These are phyloP conservation scores for Ophiocordyceps camponoti-leonardi DNA, from an alignment of 2,329 filamentous ascomycete species.

Conservation along the genomic window DNA sequence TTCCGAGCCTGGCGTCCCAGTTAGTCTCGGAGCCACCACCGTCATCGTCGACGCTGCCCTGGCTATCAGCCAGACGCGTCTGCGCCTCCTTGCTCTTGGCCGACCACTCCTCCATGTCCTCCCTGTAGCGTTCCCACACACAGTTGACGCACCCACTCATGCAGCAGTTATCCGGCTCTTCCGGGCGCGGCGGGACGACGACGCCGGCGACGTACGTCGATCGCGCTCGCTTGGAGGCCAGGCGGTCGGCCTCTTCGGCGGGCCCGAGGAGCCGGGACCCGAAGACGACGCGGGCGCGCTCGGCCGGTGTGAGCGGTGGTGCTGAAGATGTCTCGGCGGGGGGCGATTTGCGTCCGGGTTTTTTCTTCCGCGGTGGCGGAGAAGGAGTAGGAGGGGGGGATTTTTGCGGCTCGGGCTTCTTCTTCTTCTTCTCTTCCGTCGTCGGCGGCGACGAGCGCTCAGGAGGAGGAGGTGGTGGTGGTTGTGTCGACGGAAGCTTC, in stretches of 20 bases:
- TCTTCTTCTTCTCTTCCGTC: constrained; percentile 1
- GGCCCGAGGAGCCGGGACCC: constrained; percentile 64
- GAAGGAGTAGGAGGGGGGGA: neutral
- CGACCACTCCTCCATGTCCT: constrained; percentile 86
- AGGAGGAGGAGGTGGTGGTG: too few species aligned
- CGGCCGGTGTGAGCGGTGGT: constrained; percentile 24
- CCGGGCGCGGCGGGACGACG: constrained; percentile 63
- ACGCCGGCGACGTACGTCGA: constrained; percentile 60
- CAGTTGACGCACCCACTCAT: constrained; percentile 98
- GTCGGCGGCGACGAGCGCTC: constrained; percentile 6
- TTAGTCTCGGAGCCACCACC: constrained; percentile 57
- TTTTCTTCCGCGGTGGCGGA: constrained; percentile 7
- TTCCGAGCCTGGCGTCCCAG: constrained; percentile 30
- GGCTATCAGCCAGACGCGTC: constrained; percentile 21
- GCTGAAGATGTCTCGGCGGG: constrained; percentile 2
- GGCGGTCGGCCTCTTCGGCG: constrained; percentile 44
- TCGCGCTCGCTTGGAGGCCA: constrained; percentile 37
- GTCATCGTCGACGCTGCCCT: constrained; percentile 58
- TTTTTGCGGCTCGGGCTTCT: constrained; percentile 5
- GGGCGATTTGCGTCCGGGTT: constrained; percentile 10
- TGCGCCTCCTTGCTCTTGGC: constrained; percentile 46
- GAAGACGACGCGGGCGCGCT: constrained; percentile 56
- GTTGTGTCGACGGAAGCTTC: constrained; percentile 23
- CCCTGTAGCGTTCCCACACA: constrained; percentile 82
- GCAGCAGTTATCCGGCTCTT: constrained; percentile 94